A percentile compares a stretch with the other conserved stretches of the same genome.
These are phyloP conservation scores for Cladophialophora yegresii DNA, from an alignment of 2,329 filamentous ascomycete species.

Conservation along the genomic window DNA sequence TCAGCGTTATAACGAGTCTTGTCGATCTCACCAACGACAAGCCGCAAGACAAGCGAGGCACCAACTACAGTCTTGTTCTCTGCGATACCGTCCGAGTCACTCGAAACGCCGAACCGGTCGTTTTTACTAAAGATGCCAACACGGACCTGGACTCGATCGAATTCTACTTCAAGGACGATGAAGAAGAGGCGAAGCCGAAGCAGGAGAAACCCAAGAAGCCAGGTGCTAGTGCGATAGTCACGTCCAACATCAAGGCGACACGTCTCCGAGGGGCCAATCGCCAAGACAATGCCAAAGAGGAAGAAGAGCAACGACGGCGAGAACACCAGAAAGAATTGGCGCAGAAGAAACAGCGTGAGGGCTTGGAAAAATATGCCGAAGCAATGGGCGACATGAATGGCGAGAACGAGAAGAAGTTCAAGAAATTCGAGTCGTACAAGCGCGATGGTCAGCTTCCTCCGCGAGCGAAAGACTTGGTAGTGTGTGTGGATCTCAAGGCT, in stretches of 20 bases:
- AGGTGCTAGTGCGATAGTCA: constrained; percentile 81
- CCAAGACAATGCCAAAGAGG: constrained; percentile 79
- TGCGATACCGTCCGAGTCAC: constrained; percentile 92
- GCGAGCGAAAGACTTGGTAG: constrained; percentile 79
- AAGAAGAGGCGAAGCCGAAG: constrained; percentile 74
- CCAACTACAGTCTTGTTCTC: constrained; percentile 83
- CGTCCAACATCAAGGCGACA: constrained; percentile 93
- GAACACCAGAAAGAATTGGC: constrained; percentile 92
- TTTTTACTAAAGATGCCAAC: constrained; percentile 92
- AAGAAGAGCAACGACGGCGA: constrained; percentile 72
- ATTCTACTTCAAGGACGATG: constrained; percentile 98
- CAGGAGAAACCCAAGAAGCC: constrained; percentile 87
- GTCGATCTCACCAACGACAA: constrained; percentile 84
- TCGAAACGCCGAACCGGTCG: constrained; percentile 53
- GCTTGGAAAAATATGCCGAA: constrained; percentile 80
- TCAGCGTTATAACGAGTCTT: constrained; percentile 86
- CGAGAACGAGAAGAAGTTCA: constrained; percentile 95
- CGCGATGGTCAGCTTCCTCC: constrained; percentile 89
- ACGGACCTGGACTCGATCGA: constrained; percentile 91
- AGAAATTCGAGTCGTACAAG: constrained; percentile 98
- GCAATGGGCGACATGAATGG: constrained; percentile 83
- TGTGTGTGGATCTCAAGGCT: constrained; percentile 89
- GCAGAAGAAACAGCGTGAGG: constrained; percentile 83
- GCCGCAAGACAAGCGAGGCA: constrained; percentile 85
- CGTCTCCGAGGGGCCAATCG: constrained; percentile 82